Evolutionary conservation across 2,329 filamentous ascomycete genomes (phyloP).

Genomic region (Diaporthe longicolla): DNA sequence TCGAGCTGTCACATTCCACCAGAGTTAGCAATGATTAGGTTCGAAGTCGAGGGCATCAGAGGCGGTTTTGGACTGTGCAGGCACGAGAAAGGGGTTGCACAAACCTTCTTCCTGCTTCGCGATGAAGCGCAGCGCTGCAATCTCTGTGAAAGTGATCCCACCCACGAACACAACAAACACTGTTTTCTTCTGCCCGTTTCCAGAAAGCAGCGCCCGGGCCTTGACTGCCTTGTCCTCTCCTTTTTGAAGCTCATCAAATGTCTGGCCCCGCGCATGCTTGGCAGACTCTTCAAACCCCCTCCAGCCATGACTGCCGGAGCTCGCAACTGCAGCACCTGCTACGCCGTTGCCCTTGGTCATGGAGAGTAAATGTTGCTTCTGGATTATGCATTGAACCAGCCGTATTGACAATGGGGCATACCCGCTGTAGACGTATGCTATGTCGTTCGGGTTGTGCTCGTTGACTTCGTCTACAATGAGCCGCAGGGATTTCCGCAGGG

Average conservation of each 20-base stretch:
- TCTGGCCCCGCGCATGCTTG: constrained; percentile 88
- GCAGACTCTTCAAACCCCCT: constrained; percentile 93
- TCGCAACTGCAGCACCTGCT: constrained; percentile 62
- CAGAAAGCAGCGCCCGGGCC: constrained; percentile 85
- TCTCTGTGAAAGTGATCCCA: constrained; percentile 96
- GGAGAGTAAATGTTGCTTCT: constrained; percentile 86
- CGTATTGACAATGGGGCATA: constrained; percentile 94
- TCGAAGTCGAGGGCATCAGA: background rate
- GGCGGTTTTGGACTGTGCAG: background rate
- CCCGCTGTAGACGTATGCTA: constrained; percentile 98
- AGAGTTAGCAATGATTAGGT: constrained; percentile 30
- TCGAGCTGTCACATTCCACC: constrained; percentile 63
- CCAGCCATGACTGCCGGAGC: constrained; percentile 82
- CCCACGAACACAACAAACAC: constrained; percentile 97
- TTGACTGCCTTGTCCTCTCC: constrained; percentile 94
- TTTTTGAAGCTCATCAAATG: constrained; percentile 92
- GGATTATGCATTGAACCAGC: constrained; percentile 91
- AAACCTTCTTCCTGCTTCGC: constrained; percentile 83
- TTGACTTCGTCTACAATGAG: constrained; percentile 97
- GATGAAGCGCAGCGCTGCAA: constrained; percentile 92
- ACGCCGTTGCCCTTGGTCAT: constrained; percentile 75
- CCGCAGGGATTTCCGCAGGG: constrained; percentile 86
- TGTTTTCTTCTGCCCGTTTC: constrained; percentile 82
- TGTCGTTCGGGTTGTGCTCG: constrained; percentile 92
- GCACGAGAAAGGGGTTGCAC: constrained; percentile 43